Evolutionary conservation across 164 flowering plant species (phyloP), one percentile per base, ranked within the genome.

Genomic region (Umbellularia californica): DNA sequence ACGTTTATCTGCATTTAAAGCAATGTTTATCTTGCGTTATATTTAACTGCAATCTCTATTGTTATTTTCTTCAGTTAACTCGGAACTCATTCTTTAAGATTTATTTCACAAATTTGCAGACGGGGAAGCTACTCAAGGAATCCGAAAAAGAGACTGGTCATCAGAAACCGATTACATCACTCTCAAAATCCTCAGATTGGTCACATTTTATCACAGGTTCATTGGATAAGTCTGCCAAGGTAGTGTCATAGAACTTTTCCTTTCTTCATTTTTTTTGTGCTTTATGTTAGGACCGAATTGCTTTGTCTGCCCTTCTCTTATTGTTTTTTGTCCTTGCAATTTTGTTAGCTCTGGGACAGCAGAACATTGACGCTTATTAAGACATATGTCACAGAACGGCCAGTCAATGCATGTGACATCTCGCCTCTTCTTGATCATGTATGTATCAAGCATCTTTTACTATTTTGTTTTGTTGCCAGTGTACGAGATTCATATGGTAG

Each of bases 401-500:
- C 98, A 20, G 99, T 95, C 55, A 95, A 93, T 87, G 99, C 97
- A 35, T 94, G 91, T 82, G 79, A 95, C 3, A 87, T 95, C 85
- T 92, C 98, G 71, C 99, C 99, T 35, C 92, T 95, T 73, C 93
- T 92, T 77, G 88, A 93, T 83, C 99, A 91, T 85, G 93, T 89
- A 87, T 23, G 88, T 81, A 27, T 27, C 17, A n/a, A 7, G 22
- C 23, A 33, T 15, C 19, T 30, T 71, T 28, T 60, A 3, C n/a
- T 14, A 15, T 55, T 55, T 55, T 55, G 60, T 55, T 55, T 55
- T 55, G 19, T 55, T 41, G 11, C n/a, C 20, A 15, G n/a, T 19
- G 60, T 55, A 55, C 7, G n/a, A 55, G n/a, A 15, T 55, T 55
- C 20, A 55, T 52, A 55, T 55, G 60, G 47, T 55, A 20, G 60